These are phyloP conservation scores for Galeopsis tetrahit DNA, from an alignment of 257 asterid species.

Conservation along the genomic window DNA sequence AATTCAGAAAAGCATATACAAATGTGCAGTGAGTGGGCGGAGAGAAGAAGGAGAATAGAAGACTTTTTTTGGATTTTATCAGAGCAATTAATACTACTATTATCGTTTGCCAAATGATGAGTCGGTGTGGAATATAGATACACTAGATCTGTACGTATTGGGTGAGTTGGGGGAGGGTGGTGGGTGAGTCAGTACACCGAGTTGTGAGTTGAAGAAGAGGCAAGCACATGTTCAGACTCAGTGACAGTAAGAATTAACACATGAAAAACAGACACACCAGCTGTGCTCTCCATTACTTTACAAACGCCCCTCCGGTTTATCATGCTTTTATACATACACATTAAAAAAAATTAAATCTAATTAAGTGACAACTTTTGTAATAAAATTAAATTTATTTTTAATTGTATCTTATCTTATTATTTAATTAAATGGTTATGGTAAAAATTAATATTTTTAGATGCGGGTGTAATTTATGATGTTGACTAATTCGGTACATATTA, in stretches of 20 bases:
- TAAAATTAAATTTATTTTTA: no score
- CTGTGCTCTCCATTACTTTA: constrained; percentile 15
- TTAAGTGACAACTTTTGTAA: no score
- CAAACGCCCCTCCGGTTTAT: no score
- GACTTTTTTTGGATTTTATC: constrained; percentile 18
- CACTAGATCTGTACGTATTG: constrained; percentile 27
- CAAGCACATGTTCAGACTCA: constrained; percentile 45
- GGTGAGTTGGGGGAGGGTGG: constrained; percentile 9
- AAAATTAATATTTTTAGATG: no score
- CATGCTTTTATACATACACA: no score
- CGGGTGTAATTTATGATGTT: not conserved
- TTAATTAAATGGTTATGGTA: no score
- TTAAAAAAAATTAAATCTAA: no score
- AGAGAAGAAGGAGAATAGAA: not conserved
- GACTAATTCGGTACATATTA: not conserved
- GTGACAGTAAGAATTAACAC: constrained; percentile 12
- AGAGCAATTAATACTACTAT: not conserved
- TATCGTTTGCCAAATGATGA: constrained; percentile 9
- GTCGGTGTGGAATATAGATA: not conserved
- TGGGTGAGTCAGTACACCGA: constrained; percentile 23
- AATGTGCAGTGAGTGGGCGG: not conserved
- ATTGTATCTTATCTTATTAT: no score
- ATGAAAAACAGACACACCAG: constrained; percentile 23
- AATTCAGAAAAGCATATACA: constrained; percentile 25
- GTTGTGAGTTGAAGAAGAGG: constrained; percentile 31